These are phyloP conservation scores for Macrolepiota dolichaula DNA, from an alignment of 768 basidiomycete genomes.

Conservation along the genomic window DNA sequence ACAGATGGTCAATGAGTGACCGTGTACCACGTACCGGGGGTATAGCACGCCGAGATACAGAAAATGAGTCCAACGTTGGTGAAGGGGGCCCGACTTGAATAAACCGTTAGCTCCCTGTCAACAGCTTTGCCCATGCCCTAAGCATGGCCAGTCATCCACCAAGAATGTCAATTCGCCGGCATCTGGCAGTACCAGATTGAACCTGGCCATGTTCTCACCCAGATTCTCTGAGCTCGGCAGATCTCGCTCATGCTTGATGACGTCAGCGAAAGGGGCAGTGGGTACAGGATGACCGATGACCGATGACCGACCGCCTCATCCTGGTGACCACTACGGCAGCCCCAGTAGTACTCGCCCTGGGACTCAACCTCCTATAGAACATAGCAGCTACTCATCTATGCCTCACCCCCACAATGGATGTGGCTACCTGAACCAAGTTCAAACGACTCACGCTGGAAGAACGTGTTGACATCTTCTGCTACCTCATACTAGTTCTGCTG, in stretches of 20 bases:
- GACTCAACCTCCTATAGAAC: background rate
- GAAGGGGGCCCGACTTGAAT: slow-evolving; percentile 7
- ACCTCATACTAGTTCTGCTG: background rate
- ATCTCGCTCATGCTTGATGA: background rate
- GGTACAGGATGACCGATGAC: background rate
- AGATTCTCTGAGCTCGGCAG: slow-evolving; percentile 1
- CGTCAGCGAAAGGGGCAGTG: background rate
- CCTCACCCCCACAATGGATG: background rate
- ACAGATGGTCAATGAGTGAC: background rate
- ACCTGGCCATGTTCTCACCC: background rate
- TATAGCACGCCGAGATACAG: background rate
- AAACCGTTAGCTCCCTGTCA: too few relatives aligned
- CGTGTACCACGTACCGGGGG: background rate
- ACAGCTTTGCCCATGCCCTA: too few relatives aligned
- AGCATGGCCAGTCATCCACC: background rate
- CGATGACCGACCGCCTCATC: slow-evolving; percentile 1
- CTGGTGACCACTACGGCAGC: slow-evolving; percentile 8
- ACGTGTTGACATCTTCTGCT: slow-evolving; percentile 1
- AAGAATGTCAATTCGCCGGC: background rate
- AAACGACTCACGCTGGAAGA: slow-evolving; percentile 6
- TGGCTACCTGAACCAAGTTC: background rate
- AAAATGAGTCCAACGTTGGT: background rate
- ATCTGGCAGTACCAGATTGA: slow-evolving; percentile 1
- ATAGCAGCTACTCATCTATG: slow-evolving; percentile 8
- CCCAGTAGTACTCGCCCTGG: background rate